Base-by-base conservation (phyloP, 129 eudicot genomes). In the Logfia minima region DNA sequence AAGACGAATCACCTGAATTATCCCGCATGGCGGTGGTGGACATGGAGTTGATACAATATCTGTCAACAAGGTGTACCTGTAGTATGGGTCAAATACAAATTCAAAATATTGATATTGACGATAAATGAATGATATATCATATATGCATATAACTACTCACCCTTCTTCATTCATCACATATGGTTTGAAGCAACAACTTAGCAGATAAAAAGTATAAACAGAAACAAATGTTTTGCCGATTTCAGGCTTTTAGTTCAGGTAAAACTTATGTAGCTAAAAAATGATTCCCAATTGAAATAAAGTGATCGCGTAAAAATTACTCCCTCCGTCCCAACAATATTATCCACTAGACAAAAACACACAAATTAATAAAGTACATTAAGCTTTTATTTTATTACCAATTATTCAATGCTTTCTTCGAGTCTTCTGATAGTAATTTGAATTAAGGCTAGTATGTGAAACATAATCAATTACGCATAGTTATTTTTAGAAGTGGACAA, bases 1-100 rank as follows among this genome's bases (percentile, higher is more conserved):
- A 89, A 66, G 90, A 83, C 55, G 96, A 88, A 66, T 87, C 90
- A n/a, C 86, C 85, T 60, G 87, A 90, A 85, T 80, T 89, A 64
- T 77, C 88, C 43, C 66, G 80, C 86, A 83, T 81, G 76, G 80
- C 73, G 28, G 85, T 70, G 29, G 84, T 70, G 45, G 83, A 52
- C 77, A 83, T 67, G 89, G 48, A 48, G 41, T 68, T 64, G 82
- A 75, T 62, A 61, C 81, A 55, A 81, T 39, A 55, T 59, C 41
- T 79, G 81, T 85, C 90, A 76, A 85, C 86, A 89, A 52, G 79
- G 68, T 28, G 82, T 35, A 88, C 85, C 80, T 68, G 74, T 66
- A 17, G 73, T 34, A 19, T 28, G 31, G 18, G 11, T 37, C 55
- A 69, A 21, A 45, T 39, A 69, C 59, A 45, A 17, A 77, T 29